Percentiles rank a stretch among this genome's conserved stretches.
Conservation (phyloP, 176 grass and related monocot genomes). For the Saccharum officinarum region DNA sequence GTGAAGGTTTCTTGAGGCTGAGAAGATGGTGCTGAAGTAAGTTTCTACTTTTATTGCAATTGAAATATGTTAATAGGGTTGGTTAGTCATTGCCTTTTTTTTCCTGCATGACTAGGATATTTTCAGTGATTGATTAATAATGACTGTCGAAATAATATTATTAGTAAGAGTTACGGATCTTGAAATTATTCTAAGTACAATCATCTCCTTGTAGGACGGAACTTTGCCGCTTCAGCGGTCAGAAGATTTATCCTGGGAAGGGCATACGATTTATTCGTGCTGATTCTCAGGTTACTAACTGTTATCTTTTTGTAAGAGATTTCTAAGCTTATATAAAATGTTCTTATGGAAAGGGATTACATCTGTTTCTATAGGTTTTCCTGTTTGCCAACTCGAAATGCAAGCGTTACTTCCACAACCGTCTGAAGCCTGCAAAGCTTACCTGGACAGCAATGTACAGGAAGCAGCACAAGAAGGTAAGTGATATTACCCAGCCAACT, state of each 20-base stretch:
- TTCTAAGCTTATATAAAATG: not conserved
- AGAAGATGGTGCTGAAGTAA: slow-evolving; percentile 90
- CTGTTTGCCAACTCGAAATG: slow-evolving; percentile 95
- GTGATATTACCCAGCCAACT: not conserved
- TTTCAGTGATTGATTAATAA: not conserved
- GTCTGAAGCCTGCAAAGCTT: slow-evolving; percentile 92
- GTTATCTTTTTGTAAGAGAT: not conserved
- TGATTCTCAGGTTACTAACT: slow-evolving; percentile 73
- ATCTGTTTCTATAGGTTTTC: slow-evolving; percentile 53
- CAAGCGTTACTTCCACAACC: slow-evolving; percentile 92
- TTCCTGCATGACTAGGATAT: not conserved
- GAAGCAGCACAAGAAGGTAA: slow-evolving; percentile 97
- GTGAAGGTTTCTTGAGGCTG: slow-evolving; percentile 37
- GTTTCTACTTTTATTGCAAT: not conserved
- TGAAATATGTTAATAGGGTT: not conserved
- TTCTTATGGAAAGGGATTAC: not conserved
- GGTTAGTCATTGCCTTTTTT: not conserved
- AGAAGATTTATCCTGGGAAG: slow-evolving; percentile 93
- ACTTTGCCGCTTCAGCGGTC: slow-evolving; percentile 92
- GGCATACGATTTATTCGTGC: slow-evolving; percentile 81
- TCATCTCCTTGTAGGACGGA: slow-evolving; percentile 61
- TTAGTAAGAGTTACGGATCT: not conserved
- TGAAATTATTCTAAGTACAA: not conserved
- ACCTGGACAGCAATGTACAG: slow-evolving; percentile 93
- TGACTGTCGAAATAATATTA: not conserved